Evolutionary conservation across 2,329 filamentous ascomycete species (phyloP).

Genomic region (Diaporthe sp.): DNA sequence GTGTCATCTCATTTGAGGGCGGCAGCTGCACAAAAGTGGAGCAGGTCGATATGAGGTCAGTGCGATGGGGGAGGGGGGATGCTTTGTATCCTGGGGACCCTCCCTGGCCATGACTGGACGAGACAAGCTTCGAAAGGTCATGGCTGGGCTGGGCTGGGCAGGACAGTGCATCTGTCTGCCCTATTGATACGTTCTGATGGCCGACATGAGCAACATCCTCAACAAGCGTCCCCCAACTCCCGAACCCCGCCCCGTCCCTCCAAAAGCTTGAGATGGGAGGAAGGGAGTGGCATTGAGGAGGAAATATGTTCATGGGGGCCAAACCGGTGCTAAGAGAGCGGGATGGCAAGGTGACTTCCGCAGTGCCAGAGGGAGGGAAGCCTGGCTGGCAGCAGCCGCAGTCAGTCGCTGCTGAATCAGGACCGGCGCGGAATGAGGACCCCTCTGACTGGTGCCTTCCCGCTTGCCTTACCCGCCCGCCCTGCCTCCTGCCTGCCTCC

Average conservation of each 20-base stretch:
- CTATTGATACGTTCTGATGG: background rate
- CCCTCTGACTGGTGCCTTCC: conserved; percentile 21
- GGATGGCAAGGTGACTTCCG: conserved; percentile 17
- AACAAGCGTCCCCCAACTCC: background rate
- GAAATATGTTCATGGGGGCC: conserved; percentile 2
- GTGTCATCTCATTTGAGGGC: conserved; percentile 28
- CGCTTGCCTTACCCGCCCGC: conserved; percentile 2
- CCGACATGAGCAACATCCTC: background rate
- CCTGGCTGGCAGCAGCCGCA: conserved; percentile 16
- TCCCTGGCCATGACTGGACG: conserved; percentile 1
- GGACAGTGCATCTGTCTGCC: background rate
- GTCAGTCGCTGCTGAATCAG: conserved; percentile 26
- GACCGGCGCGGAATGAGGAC: background rate
- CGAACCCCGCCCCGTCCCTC: background rate
- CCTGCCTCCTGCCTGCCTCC: conserved; percentile 7
- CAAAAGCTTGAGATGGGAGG: background rate
- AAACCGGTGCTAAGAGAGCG: conserved; percentile 12
- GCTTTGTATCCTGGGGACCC: background rate
- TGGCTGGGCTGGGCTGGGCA: conserved; percentile 7
- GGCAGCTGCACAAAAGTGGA: conserved; percentile 30
- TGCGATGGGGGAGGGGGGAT: conserved; percentile 9
- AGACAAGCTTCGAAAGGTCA: conserved; percentile 24
- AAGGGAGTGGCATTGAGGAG: background rate
- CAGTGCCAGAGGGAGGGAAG: background rate
- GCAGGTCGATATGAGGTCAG: conserved; percentile 22